Evolutionary conservation across 768 basidiomycete species (phyloP), one percentile per base, ranked within the genome.

Genomic region (Amyloporia xantha): DNA sequence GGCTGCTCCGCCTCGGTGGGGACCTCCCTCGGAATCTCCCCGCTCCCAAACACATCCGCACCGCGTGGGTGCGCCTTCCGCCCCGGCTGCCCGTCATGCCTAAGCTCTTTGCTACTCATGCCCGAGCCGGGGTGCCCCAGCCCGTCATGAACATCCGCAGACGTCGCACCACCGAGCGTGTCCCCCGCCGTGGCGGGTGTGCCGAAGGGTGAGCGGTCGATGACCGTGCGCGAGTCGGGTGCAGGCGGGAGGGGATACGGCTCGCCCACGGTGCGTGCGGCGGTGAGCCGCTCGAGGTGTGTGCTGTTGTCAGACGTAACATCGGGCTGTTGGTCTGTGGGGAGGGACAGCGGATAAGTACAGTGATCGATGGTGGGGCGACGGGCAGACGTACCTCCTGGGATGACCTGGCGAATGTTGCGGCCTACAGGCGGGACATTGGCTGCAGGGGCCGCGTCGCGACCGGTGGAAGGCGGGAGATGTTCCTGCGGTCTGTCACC

Each of bases 81-180:
- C 17, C 63, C 59, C 36, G 54, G 49, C 26, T 58, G 55, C 21
- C 71, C 67, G 11, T 66, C 65, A 25, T 69, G 71, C 45, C 64
- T 65, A 37, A 55, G 17, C 51, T 72, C 70, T 36, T 57, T 54
- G 56, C 62, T 68, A 26, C 62, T 63, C 68, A 64, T 62, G 15
- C 66, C 70, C 15, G 59, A 53, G 5, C 41, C 49, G 12, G 68
- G 68, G 25, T 57, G 53, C 2, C 68, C 68, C 17, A 65, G 40
- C 11, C 64, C 64, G 27, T 17, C 2, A 48, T 69, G 41, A 20
- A 71, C 63, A 25, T 65, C 65, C 26, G 54, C 38, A 20, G 65
- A 68, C 7, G 71, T 71, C 24, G 64, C 67, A 28, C 70, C 69
- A 1, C 45, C 51, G 7, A 65, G 53, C 0, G 65, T 61, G 43